phyloP scores from a whole-genome alignment of 2,329 filamentous ascomycete species.

The Scolecobasidium constrictum region DNA sequence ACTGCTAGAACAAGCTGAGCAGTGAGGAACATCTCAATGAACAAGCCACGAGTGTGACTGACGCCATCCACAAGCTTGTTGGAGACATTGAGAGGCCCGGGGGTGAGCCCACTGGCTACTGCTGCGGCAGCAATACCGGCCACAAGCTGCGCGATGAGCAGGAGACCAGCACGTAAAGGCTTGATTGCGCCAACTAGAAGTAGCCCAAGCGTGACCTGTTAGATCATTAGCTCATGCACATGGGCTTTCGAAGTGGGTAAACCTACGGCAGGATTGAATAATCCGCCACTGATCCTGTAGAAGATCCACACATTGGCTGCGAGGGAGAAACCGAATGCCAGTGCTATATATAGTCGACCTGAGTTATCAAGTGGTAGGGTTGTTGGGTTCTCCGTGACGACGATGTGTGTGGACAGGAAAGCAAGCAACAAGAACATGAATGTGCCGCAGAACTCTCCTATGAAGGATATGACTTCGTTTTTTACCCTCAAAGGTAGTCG shows the following conservation, averaged over 20 bases:
- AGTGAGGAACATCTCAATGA: constrained; percentile 27
- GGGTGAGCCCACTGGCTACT: constrained; percentile 23
- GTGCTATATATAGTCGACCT: constrained; percentile 22
- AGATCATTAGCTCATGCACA: constrained; percentile 22
- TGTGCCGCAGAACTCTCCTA: constrained; percentile 27
- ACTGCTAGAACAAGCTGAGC: constrained; percentile 29
- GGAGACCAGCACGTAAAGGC: constrained; percentile 5
- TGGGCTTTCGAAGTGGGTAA: not conserved
- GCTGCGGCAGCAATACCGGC: constrained; percentile 24
- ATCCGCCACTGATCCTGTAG: constrained; percentile 22
- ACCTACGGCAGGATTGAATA: constrained; percentile 28
- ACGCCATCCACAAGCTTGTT: constrained; percentile 23
- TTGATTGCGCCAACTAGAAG: constrained; percentile 9
- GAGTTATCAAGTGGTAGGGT: constrained; percentile 9
- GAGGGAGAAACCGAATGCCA: constrained; percentile 26
- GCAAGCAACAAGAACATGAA: constrained; percentile 30
- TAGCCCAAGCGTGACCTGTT: constrained; percentile 9
- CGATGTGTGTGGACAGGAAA: constrained; percentile 18
- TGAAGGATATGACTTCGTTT: constrained; percentile 24
- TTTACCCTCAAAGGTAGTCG: constrained; percentile 6
- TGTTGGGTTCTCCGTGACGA: constrained; percentile 17
- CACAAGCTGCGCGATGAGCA: constrained; percentile 9
- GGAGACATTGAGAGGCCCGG: constrained; percentile 22
- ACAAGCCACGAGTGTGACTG: constrained; percentile 22
- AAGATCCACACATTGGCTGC: constrained; percentile 31